Evolutionary conservation across 129 eudicot species (phyloP).

Genomic region (Erigeron canadensis): DNA sequence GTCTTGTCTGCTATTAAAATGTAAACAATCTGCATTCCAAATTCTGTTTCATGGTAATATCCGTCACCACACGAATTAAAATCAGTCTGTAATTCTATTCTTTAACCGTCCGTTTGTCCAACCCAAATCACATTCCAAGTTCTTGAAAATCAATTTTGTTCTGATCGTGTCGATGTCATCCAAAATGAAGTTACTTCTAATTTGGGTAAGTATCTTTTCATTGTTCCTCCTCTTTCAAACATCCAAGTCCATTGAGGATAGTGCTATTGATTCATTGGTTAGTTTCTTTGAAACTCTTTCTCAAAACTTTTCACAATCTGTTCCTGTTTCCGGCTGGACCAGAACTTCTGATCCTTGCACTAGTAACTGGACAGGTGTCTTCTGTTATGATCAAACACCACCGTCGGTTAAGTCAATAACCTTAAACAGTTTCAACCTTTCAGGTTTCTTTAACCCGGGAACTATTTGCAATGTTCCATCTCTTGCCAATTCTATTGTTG

Average conservation of each 20-base stretch:
- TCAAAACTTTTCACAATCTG: slow-evolving; percentile 25
- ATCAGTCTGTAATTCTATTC: neutral
- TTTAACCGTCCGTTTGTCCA: slow-evolving; percentile 24
- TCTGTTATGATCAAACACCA: slow-evolving; percentile 25
- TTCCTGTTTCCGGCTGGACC: slow-evolving; percentile 54
- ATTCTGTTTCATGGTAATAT: slow-evolving; percentile 27
- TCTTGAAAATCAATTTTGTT: slow-evolving; percentile 12
- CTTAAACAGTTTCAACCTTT: slow-evolving; percentile 38
- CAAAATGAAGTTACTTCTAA: slow-evolving; percentile 43
- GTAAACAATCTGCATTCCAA: slow-evolving; percentile 21
- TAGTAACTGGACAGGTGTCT: slow-evolving; percentile 53
- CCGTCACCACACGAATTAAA: slow-evolving; percentile 26
- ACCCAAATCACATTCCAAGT: slow-evolving; percentile 9
- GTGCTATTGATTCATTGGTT: slow-evolving; percentile 32
- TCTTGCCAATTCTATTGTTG: slow-evolving; percentile 40
- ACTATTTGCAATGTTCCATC: slow-evolving; percentile 44
- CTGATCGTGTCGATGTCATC: slow-evolving; percentile 6
- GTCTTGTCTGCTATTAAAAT: slow-evolving; percentile 25
- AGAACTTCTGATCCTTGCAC: slow-evolving; percentile 56
- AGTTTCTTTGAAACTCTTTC: slow-evolving; percentile 45
- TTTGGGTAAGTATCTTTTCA: slow-evolving; percentile 32
- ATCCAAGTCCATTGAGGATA: slow-evolving; percentile 37
- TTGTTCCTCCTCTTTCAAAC: slow-evolving; percentile 33
- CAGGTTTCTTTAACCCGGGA: slow-evolving; percentile 52
- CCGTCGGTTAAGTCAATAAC: slow-evolving; percentile 30